These are phyloP conservation scores for Amborella trichopoda DNA, from an alignment of 164 flowering plant species.

Conservation along the genomic window DNA sequence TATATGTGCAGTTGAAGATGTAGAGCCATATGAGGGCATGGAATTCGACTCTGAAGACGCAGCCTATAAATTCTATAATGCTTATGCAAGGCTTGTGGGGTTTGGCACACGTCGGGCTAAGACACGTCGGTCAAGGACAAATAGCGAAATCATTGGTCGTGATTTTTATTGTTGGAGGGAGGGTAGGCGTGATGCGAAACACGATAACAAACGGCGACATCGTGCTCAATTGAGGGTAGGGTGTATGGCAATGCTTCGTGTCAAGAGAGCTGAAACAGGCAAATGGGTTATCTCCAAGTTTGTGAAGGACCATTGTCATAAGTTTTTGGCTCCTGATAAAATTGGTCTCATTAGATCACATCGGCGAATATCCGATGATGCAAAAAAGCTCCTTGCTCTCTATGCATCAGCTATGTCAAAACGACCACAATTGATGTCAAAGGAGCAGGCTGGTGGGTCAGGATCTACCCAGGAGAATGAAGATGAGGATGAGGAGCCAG, in stretches of 20 bases:
- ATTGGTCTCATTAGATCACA: conserved; percentile 35
- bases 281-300: conserved; percentile 31
- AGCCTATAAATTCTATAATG: conserved; percentile 28
- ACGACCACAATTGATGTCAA: not conserved
- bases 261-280: conserved; percentile 21
- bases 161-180: conserved; percentile 9
- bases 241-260: conserved; percentile 11
- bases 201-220: conserved; percentile 3
- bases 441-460: not conserved
- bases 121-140: conserved; percentile 20
- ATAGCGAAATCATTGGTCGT: conserved; percentile 8
- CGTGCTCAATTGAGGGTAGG: conserved; percentile 8
- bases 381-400: not conserved
- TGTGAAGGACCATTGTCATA: conserved; percentile 43
- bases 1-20: too few relatives aligned
- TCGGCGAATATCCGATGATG: conserved; percentile 25
- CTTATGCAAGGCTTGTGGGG: conserved; percentile 40
- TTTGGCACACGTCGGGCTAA: conserved; percentile 29
- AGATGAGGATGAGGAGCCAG: too few relatives aligned
- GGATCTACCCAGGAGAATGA: too few relatives aligned
- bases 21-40: conserved; percentile 43
- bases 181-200: conserved; percentile 7
- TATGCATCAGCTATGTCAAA: not conserved
- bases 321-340: conserved; percentile 23
- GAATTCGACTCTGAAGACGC: conserved; percentile 43